Conservation (phyloP, 2,329 filamentous ascomycete genomes). For the Ophiostoma ips region DNA sequence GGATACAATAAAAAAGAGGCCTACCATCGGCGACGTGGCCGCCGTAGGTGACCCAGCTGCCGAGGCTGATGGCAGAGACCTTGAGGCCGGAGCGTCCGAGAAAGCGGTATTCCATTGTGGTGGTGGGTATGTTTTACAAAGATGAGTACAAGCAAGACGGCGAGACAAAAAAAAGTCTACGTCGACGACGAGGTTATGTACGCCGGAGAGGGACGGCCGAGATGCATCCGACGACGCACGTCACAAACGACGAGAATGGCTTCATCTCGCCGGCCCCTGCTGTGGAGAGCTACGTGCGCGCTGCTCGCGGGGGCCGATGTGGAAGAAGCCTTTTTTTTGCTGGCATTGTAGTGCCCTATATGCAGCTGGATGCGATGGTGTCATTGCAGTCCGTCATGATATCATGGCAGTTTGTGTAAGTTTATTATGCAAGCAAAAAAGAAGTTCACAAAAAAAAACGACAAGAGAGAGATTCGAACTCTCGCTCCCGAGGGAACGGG, state of each 20-base stretch:
- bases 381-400: background rate
- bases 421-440: background rate
- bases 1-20: slow-evolving; percentile 6
- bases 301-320: background rate
- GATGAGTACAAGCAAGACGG: background rate
- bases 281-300: background rate
- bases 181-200: too few species aligned
- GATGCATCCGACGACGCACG: background rate
- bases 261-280: background rate
- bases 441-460: background rate
- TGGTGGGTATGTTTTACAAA: background rate
- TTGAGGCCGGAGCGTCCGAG: slow-evolving; percentile 59
- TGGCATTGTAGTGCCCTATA: background rate
- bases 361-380: background rate
- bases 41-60: slow-evolving; percentile 62
- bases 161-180: too few species aligned
- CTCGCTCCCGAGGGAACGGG: slow-evolving; percentile 2
- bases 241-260: background rate
- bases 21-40: slow-evolving; percentile 55
- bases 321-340: background rate
- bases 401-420: too few species aligned
- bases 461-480: slow-evolving; percentile 2
- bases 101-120: slow-evolving; percentile 53
- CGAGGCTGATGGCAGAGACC: slow-evolving; percentile 59
- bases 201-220: too few species aligned